Conservation (phyloP, 768 basidiomycete species). For the Tubosaeta brunneosetosa region DNA sequence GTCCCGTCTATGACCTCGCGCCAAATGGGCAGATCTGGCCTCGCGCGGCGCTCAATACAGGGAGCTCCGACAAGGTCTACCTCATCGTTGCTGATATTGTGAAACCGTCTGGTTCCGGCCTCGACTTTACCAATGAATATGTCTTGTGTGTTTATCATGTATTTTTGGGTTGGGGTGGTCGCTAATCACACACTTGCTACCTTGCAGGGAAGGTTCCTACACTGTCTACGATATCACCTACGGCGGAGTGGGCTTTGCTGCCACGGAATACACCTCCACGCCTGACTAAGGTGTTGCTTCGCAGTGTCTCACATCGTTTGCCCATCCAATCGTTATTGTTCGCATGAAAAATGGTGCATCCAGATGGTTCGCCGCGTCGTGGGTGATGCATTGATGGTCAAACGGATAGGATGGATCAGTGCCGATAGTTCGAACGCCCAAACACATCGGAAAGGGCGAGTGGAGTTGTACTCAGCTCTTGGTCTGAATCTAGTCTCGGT, state of each 20-base stretch:
- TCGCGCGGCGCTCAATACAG: conserved; percentile 17
- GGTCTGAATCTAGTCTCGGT: no score
- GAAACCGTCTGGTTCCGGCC: conserved; percentile 2
- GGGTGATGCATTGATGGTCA: no score
- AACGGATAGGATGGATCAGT: no score
- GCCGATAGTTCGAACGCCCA: no score
- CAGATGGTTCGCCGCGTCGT: no score
- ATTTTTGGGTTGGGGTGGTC: background rate
- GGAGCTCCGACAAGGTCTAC: conserved; percentile 14
- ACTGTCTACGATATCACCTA: background rate
- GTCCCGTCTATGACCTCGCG: conserved; percentile 18
- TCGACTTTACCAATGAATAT: conserved; percentile 15
- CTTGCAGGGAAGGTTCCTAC: background rate
- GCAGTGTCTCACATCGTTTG: no score
- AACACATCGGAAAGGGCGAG: no score
- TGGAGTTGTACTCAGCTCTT: no score
- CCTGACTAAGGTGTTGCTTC: no score
- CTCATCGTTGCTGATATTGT: conserved; percentile 18
- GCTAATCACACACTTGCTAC: background rate
- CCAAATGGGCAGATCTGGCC: conserved; percentile 14
- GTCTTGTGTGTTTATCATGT: background rate
- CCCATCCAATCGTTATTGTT: no score
- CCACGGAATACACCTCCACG: background rate
- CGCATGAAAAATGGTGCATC: no score
- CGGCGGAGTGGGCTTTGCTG: background rate